A percentile compares a stretch with the other conserved stretches of the same genome.
Conservation (phyloP, 805 yeast species). For the Saccharomycopsis sp. region DNA sequence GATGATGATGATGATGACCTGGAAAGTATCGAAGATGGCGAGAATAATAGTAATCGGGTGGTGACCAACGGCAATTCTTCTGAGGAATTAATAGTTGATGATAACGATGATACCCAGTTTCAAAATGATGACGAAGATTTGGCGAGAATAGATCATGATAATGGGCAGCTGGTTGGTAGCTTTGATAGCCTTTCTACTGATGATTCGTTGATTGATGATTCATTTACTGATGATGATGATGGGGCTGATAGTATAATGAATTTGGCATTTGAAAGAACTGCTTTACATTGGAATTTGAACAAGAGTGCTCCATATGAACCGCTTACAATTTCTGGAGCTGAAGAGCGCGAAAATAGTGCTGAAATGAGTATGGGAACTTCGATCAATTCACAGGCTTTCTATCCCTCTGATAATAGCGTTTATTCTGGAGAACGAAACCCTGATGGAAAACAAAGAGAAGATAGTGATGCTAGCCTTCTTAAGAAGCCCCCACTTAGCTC, state of each 20-base stretch:
- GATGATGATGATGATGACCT: constrained; percentile 9
- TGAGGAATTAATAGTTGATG: constrained; percentile 15
- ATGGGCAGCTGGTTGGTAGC: constrained; percentile 5
- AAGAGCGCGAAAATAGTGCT: neutral
- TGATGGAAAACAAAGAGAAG: neutral
- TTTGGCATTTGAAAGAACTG: constrained; percentile 20
- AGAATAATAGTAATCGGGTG: neutral
- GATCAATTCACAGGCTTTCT: neutral
- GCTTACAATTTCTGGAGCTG: neutral
- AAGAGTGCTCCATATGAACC: neutral
- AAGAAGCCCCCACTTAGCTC: neutral
- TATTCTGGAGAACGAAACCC: neutral
- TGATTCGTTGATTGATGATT: constrained; percentile 17
- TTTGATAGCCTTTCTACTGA: constrained; percentile 15
- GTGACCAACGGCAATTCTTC: neutral
- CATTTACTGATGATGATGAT: constrained; percentile 20
- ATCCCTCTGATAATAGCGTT: constrained; percentile 1
- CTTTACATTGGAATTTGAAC: constrained; percentile 13
- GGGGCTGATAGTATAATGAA: constrained; percentile 18
- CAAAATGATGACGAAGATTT: constrained; percentile 14
- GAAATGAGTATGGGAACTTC: constrained; percentile 1
- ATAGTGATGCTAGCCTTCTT: neutral
- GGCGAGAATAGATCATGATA: constrained; percentile 17
- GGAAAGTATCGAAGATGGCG: neutral
- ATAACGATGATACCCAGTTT: constrained; percentile 9